These are phyloP conservation scores for Clavariopsis aquatica DNA, from an alignment of 495 filamentous ascomycete species.

Conservation along the genomic window DNA sequence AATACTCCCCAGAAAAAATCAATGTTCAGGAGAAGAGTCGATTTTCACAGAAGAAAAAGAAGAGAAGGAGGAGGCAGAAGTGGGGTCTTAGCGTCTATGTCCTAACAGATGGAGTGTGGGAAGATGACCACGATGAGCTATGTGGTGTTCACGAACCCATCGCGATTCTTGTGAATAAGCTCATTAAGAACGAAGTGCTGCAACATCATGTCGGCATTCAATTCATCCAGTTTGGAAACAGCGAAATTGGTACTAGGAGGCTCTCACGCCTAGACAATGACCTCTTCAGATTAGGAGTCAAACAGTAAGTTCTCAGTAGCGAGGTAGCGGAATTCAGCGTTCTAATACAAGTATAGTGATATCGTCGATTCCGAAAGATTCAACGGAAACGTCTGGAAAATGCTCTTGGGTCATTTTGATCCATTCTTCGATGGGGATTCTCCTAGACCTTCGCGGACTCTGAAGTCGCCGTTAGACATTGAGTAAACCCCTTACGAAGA, in stretches of 20 bases:
- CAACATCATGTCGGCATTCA: slow-evolving; percentile 44
- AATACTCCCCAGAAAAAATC: slow-evolving; percentile 3
- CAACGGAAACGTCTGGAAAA: slow-evolving; percentile 45
- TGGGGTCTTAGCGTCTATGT: slow-evolving; percentile 45
- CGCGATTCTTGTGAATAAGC: slow-evolving; percentile 34
- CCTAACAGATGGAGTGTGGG: slow-evolving; percentile 49
- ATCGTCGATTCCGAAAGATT: slow-evolving; percentile 43
- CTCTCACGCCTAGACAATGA: slow-evolving; percentile 42
- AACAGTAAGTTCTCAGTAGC: not conserved
- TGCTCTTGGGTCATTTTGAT: slow-evolving; percentile 43
- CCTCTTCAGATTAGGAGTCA: not conserved
- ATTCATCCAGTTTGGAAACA: slow-evolving; percentile 49
- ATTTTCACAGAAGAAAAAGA: slow-evolving; percentile 13
- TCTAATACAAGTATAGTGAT: slow-evolving; percentile 36
- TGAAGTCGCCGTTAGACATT: not conserved
- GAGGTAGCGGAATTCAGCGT: not conserved
- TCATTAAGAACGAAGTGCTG: slow-evolving; percentile 27
- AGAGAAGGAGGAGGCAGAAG: slow-evolving; percentile 17
- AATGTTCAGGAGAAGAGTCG: not conserved
- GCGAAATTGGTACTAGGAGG: slow-evolving; percentile 35
- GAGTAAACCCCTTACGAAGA: no score
- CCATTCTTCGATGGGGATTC: slow-evolving; percentile 5
- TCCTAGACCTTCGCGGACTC: not conserved
- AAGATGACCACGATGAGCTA: slow-evolving; percentile 14
- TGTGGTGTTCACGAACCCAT: slow-evolving; percentile 36